Percentiles rank a stretch among this genome's conserved stretches.
phyloP scores from a whole-genome alignment of 106 monocot species.

The Acorus gramineus region DNA sequence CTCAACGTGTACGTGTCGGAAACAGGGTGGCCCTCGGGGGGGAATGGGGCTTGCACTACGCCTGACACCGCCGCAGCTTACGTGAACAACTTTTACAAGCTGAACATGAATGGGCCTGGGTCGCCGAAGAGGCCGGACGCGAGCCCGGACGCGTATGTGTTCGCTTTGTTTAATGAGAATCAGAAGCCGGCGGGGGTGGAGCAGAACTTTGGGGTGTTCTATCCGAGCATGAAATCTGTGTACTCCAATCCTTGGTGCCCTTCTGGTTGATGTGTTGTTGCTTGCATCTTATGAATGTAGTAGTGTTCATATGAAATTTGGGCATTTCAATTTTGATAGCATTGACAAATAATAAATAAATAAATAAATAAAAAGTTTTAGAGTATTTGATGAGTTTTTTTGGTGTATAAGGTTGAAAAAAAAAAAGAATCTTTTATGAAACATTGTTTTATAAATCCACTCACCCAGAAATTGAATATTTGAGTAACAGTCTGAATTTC shows the following conservation, averaged over 20 bases:
- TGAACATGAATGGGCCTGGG: constrained; percentile 5
- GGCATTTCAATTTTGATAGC: too few relatives aligned
- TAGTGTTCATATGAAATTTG: too few relatives aligned
- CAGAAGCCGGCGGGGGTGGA: constrained; percentile 22
- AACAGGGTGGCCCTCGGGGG: constrained; percentile 42
- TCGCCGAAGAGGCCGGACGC: constrained; percentile 27
- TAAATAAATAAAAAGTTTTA: too few relatives aligned
- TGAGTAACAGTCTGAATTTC: too few relatives aligned
- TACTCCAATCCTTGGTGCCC: background rate
- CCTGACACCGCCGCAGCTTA: constrained; percentile 25
- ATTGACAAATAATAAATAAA: too few relatives aligned
- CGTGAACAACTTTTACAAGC: constrained; percentile 14
- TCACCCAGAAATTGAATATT: too few relatives aligned
- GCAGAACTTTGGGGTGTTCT: constrained; percentile 17
- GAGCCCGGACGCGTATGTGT: constrained; percentile 28
- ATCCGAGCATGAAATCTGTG: constrained; percentile 9
- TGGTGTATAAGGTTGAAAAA: too few relatives aligned
- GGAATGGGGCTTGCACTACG: constrained; percentile 7
- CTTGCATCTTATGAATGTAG: too few relatives aligned
- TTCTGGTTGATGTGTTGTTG: too few relatives aligned
- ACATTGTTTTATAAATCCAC: too few relatives aligned
- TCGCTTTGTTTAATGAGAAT: constrained; percentile 41
- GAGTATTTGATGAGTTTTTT: too few relatives aligned
- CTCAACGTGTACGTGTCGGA: constrained; percentile 28
- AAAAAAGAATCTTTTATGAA: too few relatives aligned